Evolutionary conservation across 345 rosid genomes (phyloP).

Genomic region (Syzygium grande): DNA sequence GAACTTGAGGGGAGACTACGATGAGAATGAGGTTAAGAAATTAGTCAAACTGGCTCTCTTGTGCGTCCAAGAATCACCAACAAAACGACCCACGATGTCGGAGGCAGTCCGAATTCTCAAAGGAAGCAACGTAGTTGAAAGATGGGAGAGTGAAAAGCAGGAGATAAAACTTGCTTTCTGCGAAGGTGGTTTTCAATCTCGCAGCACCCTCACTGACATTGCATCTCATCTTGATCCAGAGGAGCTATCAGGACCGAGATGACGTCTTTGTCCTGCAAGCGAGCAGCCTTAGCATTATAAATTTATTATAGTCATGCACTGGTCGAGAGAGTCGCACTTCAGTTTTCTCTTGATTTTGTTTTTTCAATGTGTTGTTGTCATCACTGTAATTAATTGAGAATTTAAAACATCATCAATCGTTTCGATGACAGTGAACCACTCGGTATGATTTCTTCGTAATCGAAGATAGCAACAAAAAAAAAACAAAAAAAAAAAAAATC

Average conservation of each 20-base stretch:
- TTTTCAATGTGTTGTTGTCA: neutral
- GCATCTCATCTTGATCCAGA: neutral
- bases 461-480: no score
- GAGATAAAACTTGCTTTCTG: neutral
- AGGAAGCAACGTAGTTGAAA: neutral
- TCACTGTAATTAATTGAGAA: no score
- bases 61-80: neutral
- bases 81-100: neutral
- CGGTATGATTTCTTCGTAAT: no score
- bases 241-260: neutral
- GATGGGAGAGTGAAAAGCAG: neutral
- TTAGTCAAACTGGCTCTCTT: neutral
- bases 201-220: no score
- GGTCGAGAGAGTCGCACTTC: neutral
- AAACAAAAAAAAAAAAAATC: no score
- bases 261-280: neutral
- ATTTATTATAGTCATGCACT: neutral
- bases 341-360: fast-evolving
- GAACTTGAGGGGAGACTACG: neutral
- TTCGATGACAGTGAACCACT: neutral
- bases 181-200: neutral
- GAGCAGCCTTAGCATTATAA: neutral
- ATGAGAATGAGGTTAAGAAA: neutral
- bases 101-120: neutral
- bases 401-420: neutral